Evolutionary conservation across 2,329 filamentous ascomycete genomes (phyloP).

Genomic region (Pyrenophora tritici-repentis): DNA sequence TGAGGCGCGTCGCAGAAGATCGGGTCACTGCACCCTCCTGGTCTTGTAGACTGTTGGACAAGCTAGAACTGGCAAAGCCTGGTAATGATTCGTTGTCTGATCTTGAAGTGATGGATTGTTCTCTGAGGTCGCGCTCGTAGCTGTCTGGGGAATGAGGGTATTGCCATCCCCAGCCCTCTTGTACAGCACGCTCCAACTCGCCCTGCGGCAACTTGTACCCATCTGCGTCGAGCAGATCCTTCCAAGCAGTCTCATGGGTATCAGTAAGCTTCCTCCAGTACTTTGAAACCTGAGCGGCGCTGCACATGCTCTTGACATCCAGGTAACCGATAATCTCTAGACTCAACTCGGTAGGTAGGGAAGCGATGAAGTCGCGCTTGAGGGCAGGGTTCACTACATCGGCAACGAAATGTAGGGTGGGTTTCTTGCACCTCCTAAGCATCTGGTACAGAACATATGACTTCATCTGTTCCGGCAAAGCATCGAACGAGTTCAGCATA

Average conservation of each 20-base stretch:
- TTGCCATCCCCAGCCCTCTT: slow-evolving; percentile 97
- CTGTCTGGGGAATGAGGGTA: slow-evolving; percentile 76
- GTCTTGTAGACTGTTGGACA: slow-evolving; percentile 22
- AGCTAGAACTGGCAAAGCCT: slow-evolving; percentile 29
- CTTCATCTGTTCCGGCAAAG: slow-evolving; percentile 89
- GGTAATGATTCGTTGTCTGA: slow-evolving; percentile 48
- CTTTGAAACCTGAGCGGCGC: slow-evolving; percentile 89
- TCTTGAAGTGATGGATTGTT: slow-evolving; percentile 48
- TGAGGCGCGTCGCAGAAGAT: slow-evolving; percentile 42
- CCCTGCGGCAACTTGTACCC: slow-evolving; percentile 78
- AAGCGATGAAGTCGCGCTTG: slow-evolving; percentile 88
- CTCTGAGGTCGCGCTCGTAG: slow-evolving; percentile 80
- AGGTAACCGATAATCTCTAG: slow-evolving; percentile 87
- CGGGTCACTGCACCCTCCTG: slow-evolving; percentile 37
- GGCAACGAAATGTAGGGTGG: slow-evolving; percentile 86
- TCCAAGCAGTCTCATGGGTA: slow-evolving; percentile 94
- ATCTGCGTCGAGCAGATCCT: slow-evolving; percentile 83
- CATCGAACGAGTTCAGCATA: slow-evolving; percentile 88
- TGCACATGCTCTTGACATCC: slow-evolving; percentile 82
- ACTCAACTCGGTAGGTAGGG: slow-evolving; percentile 83
- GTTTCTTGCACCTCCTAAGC: slow-evolving; percentile 82
- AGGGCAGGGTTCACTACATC: slow-evolving; percentile 90
- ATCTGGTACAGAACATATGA: slow-evolving; percentile 97
- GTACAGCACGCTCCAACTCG: slow-evolving; percentile 83
- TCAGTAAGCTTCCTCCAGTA: slow-evolving; percentile 91